These are phyloP conservation scores for Phylloboletellus chloephorus DNA, from an alignment of 1,284 basidiomycete species.

Conservation along the genomic window DNA sequence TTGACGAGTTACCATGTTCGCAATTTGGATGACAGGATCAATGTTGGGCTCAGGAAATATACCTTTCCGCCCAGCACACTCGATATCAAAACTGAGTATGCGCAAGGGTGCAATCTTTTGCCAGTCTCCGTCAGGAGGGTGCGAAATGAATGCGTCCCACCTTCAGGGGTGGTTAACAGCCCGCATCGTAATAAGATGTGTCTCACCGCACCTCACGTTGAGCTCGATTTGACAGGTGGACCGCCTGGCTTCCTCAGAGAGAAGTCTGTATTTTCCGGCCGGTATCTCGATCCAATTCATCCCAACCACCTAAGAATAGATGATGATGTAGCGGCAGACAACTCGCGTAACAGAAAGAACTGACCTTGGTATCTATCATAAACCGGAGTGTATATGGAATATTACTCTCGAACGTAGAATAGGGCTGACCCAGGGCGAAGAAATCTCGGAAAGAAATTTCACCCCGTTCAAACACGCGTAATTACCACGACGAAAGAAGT, in stretches of 20 bases:
- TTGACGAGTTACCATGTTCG: conserved; percentile 95
- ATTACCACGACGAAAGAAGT: conserved; percentile 23
- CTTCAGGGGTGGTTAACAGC: conserved; percentile 36
- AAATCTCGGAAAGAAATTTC: conserved; percentile 71
- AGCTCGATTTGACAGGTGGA: conserved; percentile 89
- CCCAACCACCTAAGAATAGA: conserved; percentile 66
- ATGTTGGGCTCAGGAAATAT: conserved; percentile 86
- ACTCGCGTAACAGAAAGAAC: conserved; percentile 3
- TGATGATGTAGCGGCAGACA: not conserved
- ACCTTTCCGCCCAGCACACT: conserved; percentile 93
- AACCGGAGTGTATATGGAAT: conserved; percentile 85
- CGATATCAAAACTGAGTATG: conserved; percentile 94
- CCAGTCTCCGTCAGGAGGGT: conserved; percentile 87
- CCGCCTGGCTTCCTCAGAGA: conserved; percentile 51
- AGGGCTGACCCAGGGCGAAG: conserved; percentile 46
- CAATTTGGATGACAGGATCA: conserved; percentile 95
- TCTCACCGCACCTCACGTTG: conserved; percentile 52
- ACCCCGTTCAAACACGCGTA: conserved; percentile 83
- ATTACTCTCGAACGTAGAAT: conserved; percentile 86
- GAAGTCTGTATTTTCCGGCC: conserved; percentile 69
- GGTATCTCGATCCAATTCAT: conserved; percentile 98
- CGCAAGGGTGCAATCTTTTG: conserved; percentile 85
- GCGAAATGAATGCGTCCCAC: conserved; percentile 79
- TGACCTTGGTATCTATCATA: conserved; percentile 92
- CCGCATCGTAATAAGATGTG: not conserved